Conservation (phyloP, 2,329 filamentous ascomycete species). For the Cladosporium sp. region DNA sequence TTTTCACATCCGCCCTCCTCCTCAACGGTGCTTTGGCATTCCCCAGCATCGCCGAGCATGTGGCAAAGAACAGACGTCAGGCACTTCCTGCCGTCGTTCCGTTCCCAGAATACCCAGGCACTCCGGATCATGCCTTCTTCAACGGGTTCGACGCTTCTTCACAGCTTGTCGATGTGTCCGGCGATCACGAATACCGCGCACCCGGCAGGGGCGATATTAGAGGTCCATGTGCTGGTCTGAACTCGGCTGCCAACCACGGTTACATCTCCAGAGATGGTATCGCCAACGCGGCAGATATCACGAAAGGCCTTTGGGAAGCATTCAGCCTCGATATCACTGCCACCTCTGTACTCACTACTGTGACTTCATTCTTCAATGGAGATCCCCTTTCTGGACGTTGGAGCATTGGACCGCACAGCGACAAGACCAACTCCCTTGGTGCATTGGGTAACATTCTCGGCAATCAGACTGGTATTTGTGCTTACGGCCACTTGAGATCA, state of each 20-base stretch:
- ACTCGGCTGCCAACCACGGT: conserved; percentile 12
- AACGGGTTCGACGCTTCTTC: neutral
- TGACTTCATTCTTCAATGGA: conserved; percentile 7
- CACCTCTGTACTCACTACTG: neutral
- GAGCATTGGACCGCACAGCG: conserved; percentile 25
- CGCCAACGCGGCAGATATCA: neutral
- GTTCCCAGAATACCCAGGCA: neutral
- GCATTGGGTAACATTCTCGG: conserved; percentile 26
- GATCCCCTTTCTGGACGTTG: conserved; percentile 26
- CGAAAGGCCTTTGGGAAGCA: neutral
- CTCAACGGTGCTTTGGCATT: conserved; percentile 25
- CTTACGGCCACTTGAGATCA: conserved; percentile 28
- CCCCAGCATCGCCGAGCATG: conserved; percentile 25
- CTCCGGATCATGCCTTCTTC: neutral
- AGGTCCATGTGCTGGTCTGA: conserved; percentile 36
- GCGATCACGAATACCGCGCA: conserved; percentile 29
- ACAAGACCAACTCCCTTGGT: conserved; percentile 28
- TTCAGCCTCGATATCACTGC: neutral
- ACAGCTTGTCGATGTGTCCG: neutral
- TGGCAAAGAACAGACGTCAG: neutral
- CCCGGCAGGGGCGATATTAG: conserved; percentile 31
- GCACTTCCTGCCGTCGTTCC: neutral
- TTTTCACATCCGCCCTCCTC: conserved; percentile 21
- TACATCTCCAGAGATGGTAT: conserved; percentile 35
- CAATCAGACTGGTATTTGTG: conserved; percentile 30